These are phyloP conservation scores for Blastobotrys muscicola DNA, from an alignment of 805 yeast genomes.

Conservation along the genomic window DNA sequence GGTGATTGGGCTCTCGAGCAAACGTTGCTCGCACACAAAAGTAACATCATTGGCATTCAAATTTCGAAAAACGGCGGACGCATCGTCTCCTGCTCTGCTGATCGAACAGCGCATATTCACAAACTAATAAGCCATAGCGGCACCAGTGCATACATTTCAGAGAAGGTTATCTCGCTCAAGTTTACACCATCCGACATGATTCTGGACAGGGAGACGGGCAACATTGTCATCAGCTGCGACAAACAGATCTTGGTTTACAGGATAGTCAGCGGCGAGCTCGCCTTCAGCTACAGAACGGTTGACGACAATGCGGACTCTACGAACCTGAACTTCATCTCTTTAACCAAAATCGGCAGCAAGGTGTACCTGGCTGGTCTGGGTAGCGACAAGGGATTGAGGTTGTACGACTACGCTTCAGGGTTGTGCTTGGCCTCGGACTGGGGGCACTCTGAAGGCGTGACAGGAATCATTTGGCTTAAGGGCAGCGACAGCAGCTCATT, in stretches of 20 bases:
- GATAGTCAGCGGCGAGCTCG: slow-evolving; percentile 26
- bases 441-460: slow-evolving; percentile 50
- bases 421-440: slow-evolving; percentile 42
- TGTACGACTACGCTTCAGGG: slow-evolving; percentile 39
- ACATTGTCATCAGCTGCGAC: slow-evolving; percentile 44
- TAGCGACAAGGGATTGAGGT: slow-evolving; percentile 49
- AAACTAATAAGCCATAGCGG: slow-evolving; percentile 24
- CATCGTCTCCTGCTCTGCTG: slow-evolving; percentile 49
- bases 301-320: slow-evolving; percentile 21
- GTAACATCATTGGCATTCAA: slow-evolving; percentile 36
- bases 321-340: slow-evolving; percentile 9
- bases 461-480: slow-evolving; percentile 29
- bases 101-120: slow-evolving; percentile 51
- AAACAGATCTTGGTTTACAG: slow-evolving; percentile 37
- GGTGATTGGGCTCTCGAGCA: slow-evolving; percentile 44
- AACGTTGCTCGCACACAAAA: slow-evolving; percentile 52
- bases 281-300: slow-evolving; percentile 33
- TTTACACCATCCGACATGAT: slow-evolving; percentile 28
- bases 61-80: slow-evolving; percentile 22
- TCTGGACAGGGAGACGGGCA: slow-evolving; percentile 7
- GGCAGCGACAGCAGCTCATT: not conserved
- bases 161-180: slow-evolving; percentile 42
- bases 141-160: slow-evolving; percentile 25
- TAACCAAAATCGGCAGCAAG: slow-evolving; percentile 12
- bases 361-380: slow-evolving; percentile 26